Conservation (phyloP, 441 rosid species). For the Lepidium campestre region DNA sequence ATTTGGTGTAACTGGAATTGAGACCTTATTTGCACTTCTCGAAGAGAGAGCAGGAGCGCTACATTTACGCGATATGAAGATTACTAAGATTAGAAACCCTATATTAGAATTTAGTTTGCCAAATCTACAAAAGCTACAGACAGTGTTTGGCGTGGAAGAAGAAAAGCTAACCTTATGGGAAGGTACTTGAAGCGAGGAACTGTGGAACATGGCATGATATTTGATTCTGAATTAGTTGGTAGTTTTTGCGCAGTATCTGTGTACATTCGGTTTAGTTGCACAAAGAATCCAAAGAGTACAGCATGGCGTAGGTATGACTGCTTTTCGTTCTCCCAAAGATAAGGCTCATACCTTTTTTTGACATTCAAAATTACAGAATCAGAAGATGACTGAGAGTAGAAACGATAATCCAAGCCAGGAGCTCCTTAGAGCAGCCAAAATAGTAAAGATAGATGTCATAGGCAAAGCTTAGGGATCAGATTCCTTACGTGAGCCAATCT, state of each 20-base stretch:
- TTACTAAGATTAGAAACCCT: not conserved
- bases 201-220: constrained; percentile 86
- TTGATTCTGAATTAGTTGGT: constrained; percentile 85
- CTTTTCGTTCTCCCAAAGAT: constrained; percentile 90
- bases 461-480: not conserved
- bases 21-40: constrained; percentile 54
- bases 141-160: not conserved
- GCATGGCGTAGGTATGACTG: constrained; percentile 89
- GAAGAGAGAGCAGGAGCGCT: constrained; percentile 87
- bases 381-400: constrained; percentile 7
- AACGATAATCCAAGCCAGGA: not conserved
- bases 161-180: constrained; percentile 67
- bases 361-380: constrained; percentile 25
- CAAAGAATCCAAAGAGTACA: constrained; percentile 96
- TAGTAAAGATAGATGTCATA: not conserved
- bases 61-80: constrained; percentile 15
- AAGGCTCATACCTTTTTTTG: constrained; percentile 71
- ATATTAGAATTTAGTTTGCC: not conserved
- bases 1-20: constrained; percentile 42
- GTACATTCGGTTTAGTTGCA: constrained; percentile 90
- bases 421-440: not conserved
- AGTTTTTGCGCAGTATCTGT: constrained; percentile 81
- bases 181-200: constrained; percentile 97
- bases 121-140: not conserved
- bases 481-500: constrained; percentile 96